Base-by-base conservation (phyloP, 2,329 filamentous ascomycete genomes). In the Aspergillus uvarum region DNA sequence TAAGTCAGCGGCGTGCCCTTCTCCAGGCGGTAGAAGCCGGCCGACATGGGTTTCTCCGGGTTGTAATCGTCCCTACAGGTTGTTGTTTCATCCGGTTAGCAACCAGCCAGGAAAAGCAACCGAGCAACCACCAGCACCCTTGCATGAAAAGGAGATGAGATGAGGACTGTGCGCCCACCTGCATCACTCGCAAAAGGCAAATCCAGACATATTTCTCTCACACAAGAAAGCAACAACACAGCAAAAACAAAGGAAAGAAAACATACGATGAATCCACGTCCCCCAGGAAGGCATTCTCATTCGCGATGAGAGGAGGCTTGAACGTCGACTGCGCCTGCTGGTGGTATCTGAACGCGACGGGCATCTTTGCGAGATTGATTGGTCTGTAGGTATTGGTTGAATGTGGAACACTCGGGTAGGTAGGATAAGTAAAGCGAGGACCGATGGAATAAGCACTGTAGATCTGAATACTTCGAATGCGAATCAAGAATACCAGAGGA, bases 1-100 rank as follows among this genome's bases (percentile, higher is more conserved):
- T 90, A 90, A 8, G 86, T 85, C 19, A 90, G 81, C 1, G 86
- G 85, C 3, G 85, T 85, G 67, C 87, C 87, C 65, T 88, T 87
- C 68, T 89, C 86, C 11, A 90, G 79, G 12, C 87, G 82, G 78
- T 89, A 90, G 70, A 90, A 83, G 22, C 88, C 88, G 7, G 80
- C 79, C 0, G 83, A 84, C 61, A 89, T 83, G 60, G 87, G 87
- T 67, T 83, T 84, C 11, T 83, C 81, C 14, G 83, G 73, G 71
- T 85, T 81, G 59, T 80, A 77, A 51, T 83, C 79, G 58, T 85
- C 81, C 58, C 82, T 86, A 38, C 14, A 29, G 10, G 19, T 42
- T 12, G 21, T 44, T 16, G 38, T 44, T 44, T 44, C 38, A 44
- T 10, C 38, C 14, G n/a, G 38, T 44, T 31, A 53, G 59, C 54